A percentile compares a stretch with the other conserved stretches of the same genome.
Conservation (phyloP, 2,329 filamentous ascomycete genomes). For the Aspergillus glaucus region DNA sequence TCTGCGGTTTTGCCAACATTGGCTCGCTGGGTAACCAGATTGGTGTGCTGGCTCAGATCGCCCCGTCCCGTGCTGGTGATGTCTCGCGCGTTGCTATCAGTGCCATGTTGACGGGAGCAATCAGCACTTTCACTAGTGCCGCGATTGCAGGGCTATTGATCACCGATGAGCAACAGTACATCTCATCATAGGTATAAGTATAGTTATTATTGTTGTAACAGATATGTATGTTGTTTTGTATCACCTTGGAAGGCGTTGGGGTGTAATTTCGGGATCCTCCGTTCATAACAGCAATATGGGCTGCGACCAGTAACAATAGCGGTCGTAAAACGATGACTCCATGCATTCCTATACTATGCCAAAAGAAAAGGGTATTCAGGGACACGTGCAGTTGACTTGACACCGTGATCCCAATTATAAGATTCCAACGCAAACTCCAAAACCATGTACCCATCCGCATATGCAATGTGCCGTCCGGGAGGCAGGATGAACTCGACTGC, state of each 20-base stretch:
- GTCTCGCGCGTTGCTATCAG: slow-evolving; percentile 70
- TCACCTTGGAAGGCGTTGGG: too few relatives aligned
- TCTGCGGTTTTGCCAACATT: slow-evolving; percentile 79
- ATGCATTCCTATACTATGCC: too few relatives aligned
- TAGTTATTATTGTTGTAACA: too few relatives aligned
- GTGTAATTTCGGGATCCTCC: too few relatives aligned
- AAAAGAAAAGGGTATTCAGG: not conserved
- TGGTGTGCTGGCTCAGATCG: slow-evolving; percentile 76
- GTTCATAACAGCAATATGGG: too few relatives aligned
- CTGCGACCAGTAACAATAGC: too few relatives aligned
- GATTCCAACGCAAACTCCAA: slow-evolving; percentile 8
- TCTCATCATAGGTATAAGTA: not conserved
- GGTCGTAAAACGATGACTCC: too few relatives aligned
- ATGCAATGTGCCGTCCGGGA: not conserved
- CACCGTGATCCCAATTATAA: not conserved
- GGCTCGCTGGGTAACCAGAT: slow-evolving; percentile 85
- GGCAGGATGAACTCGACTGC: too few relatives aligned
- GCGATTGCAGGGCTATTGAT: slow-evolving; percentile 71
- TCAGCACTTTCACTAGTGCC: slow-evolving; percentile 73
- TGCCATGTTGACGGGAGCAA: slow-evolving; percentile 68
- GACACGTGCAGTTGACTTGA: slow-evolving; percentile 2
- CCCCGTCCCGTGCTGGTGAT: slow-evolving; percentile 66
- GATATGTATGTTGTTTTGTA: too few relatives aligned
- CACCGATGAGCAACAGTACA: slow-evolving; percentile 41
- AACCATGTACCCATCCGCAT: slow-evolving; percentile 3